A percentile compares a stretch with the other conserved stretches of the same genome.
These are phyloP conservation scores for Dactylorhiza incarnata DNA, from an alignment of 106 monocot genomes.

Conservation along the genomic window DNA sequence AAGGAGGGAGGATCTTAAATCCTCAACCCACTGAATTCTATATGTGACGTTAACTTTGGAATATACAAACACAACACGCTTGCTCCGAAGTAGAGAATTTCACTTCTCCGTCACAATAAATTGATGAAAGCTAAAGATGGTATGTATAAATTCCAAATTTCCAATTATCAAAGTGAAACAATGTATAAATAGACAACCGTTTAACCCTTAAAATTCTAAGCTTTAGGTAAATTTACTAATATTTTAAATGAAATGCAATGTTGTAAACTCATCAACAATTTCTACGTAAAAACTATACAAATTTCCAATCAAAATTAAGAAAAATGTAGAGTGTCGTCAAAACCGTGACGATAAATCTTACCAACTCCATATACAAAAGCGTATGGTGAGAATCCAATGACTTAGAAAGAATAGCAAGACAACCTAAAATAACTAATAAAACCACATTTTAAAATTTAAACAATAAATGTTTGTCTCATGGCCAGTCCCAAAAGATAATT, in stretches of 20 bases:
- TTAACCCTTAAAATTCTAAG: background rate
- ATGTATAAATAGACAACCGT: too few species aligned
- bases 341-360: background rate
- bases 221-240: background rate
- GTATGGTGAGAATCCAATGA: background rate
- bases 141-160: too few species aligned
- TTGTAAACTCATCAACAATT: too few species aligned
- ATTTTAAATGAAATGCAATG: too few species aligned
- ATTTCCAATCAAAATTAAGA: background rate
- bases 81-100: slow-evolving; percentile 4
- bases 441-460: background rate
- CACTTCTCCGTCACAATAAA: background rate
- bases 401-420: background rate
- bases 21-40: too few species aligned
- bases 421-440: background rate
- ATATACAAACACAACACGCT: slow-evolving; percentile 19
- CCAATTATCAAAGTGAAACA: background rate
- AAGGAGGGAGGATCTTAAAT: background rate
- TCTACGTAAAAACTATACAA: too few species aligned
- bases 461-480: slow-evolving; percentile 24
- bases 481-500: slow-evolving; percentile 17
- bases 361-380: background rate
- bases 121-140: background rate
- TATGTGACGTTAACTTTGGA: too few species aligned
- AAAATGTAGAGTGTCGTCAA: too few species aligned